Conservation (phyloP, 345 rosid species). For the Erysimum cheiranthoides region DNA sequence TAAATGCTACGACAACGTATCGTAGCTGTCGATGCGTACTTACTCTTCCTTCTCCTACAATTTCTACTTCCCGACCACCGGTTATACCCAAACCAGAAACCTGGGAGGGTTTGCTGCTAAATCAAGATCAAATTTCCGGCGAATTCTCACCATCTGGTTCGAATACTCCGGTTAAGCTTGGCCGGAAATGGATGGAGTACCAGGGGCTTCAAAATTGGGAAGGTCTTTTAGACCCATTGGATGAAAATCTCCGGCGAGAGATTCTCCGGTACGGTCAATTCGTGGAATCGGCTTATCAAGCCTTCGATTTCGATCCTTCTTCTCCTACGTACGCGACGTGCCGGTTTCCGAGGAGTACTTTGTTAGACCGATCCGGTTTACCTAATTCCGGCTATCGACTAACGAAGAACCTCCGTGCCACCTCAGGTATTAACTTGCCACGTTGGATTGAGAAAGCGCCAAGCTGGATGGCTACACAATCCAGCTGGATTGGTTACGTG, state of each 20-base stretch:
- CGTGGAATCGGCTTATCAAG: constrained; percentile 76
- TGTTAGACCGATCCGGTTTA: constrained; percentile 66
- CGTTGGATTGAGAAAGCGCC: constrained; percentile 73
- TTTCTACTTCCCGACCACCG: constrained; percentile 39
- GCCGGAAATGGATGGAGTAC: constrained; percentile 51
- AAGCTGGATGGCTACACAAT: constrained; percentile 63
- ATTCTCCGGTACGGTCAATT: constrained; percentile 87
- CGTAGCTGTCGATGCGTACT: constrained; percentile 38
- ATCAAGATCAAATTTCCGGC: constrained; percentile 26
- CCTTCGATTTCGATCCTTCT: constrained; percentile 76
- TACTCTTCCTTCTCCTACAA: constrained; percentile 42
- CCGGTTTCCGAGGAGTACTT: constrained; percentile 57
- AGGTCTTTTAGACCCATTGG: constrained; percentile 80
- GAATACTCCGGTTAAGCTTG: constrained; percentile 41
- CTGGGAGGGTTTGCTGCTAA: constrained; percentile 40
- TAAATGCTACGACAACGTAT: constrained; percentile 19
- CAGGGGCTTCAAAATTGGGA: constrained; percentile 65
- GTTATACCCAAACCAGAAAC: constrained; percentile 40
- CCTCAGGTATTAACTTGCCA: constrained; percentile 77
- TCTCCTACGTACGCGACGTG: constrained; percentile 71
- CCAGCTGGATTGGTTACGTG: constrained; percentile 98
- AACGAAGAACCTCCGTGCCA: constrained; percentile 70
- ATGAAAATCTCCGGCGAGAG: constrained; percentile 73
- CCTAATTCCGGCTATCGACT: constrained; percentile 69
- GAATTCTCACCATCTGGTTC: constrained; percentile 19